Base-by-base conservation (phyloP, 2,329 filamentous ascomycete genomes). In the Sporothrix protearum region DNA sequence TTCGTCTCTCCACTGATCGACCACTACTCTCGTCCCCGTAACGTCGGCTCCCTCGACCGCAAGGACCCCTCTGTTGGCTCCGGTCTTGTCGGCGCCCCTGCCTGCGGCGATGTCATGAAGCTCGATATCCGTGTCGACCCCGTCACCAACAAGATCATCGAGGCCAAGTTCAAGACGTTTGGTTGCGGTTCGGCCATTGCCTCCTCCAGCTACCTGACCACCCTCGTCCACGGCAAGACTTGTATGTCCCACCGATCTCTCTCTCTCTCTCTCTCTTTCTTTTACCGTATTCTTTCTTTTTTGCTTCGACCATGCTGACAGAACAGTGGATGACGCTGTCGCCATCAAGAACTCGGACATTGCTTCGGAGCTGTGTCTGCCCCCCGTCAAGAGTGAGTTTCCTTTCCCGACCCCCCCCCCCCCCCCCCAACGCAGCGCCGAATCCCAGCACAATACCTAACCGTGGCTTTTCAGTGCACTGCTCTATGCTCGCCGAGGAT, bases 111-210 rank as follows among this genome's bases (percentile, higher is more conserved):
- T 81, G 93, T 97, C 73, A 96, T 97, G 92, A 96, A 96, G 82
- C 87, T 97, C 45, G 92, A 96, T 84, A 97, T 97, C 82, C 91
- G 93, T 72, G 94, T 97, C 77, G 94, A 97, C 82, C 92, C 92
- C 75, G 86, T 91, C 77, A 93, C 89, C 78, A 92, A 96, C 81
- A 95, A 90, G 76, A 97, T 97, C 80, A 90, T 90, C 77, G 95
- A 97, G 77, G 94, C 97, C 80, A 96, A 96, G 83, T 97, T 97
- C 88, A 97, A 97, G 89, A 97, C 94, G 0, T 97, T 97, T 79
- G 94, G 94, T 57, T 97, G 94, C 80, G 94, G 94, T 71, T 94
- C 91, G 39, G 96, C 96, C 75, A 99, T 99, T 82, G 96, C 96
- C 57, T 95, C 92, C 75, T 96, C 92, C 73, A 96, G 92, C 79